Evolutionary conservation across 2,329 filamentous ascomycete genomes (phyloP).

Genomic region (Shiraia bambusicola): DNA sequence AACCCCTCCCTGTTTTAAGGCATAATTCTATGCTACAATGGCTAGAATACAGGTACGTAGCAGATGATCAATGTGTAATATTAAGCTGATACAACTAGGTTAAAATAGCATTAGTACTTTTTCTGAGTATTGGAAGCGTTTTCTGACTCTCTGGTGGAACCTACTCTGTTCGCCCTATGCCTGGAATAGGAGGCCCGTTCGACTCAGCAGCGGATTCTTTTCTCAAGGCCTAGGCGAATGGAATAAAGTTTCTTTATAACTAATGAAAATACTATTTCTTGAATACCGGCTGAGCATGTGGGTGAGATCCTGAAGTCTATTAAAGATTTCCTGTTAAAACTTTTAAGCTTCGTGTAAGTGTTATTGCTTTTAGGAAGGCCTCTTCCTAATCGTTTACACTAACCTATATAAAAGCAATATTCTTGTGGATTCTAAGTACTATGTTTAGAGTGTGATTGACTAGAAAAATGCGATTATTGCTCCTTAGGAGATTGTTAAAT

Average conservation of each 20-base stretch:
- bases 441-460: conserved; percentile 3
- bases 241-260: conserved; percentile 6
- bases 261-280: conserved; percentile 2
- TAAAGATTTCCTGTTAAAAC: conserved; percentile 4
- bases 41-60: conserved; percentile 7
- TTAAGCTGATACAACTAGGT: conserved; percentile 4
- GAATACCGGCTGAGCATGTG: conserved; percentile 2
- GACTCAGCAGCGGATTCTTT: conserved; percentile 6
- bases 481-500: conserved; percentile 8
- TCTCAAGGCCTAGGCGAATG: conserved; percentile 5
- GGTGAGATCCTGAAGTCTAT: conserved; percentile 5
- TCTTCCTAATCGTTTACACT: conserved; percentile 4
- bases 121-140: conserved; percentile 7
- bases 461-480: conserved; percentile 1
- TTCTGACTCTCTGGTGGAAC: conserved; percentile 5
- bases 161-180: conserved; percentile 5
- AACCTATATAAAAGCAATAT: conserved; percentile 8
- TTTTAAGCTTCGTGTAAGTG: conserved; percentile 1
- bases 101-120: conserved; percentile 8
- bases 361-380: conserved; percentile 6
- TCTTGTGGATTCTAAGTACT: conserved; percentile 1
- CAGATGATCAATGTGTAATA: conserved; percentile 1
- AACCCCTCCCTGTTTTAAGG: conserved; percentile 5
- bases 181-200: conserved; percentile 7
- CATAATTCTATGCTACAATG: conserved; percentile 4